Evolutionary conservation across 495 filamentous ascomycete genomes (phyloP), one percentile per base, ranked within the genome.

Genomic region (Penicillium chermesinum): DNA sequence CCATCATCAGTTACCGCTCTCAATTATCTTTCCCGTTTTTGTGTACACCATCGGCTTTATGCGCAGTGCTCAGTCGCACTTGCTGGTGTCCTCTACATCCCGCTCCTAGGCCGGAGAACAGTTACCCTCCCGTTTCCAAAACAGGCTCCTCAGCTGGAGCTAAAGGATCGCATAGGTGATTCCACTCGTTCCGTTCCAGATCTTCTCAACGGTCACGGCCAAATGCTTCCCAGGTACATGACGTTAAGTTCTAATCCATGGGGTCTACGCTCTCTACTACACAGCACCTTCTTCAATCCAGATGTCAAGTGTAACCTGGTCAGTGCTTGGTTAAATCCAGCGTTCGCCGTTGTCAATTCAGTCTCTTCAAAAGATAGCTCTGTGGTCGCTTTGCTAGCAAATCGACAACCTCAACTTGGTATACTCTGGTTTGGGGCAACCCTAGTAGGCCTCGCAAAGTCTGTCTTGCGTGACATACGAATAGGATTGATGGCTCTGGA

Each of bases 301-400:
- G 51, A 58, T 16, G 53, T 64, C 36, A 53, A 57, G 17, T 67
- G 62, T 44, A 65, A 65, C 20, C 53, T 67, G 30, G 59, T 58
- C 50, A 63, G 57, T 51, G 52, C 62, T 13, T 67, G 62, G 64
- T 43, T 63, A 6, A 67, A 62, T 27, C 56, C 63, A 7, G 54
- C 54, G 17, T 62, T 66, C 53, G 56, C 61, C 8, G 19, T 61
- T 25, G 14, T 57, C 16, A 35, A 59, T 37, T 43, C 63, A 3
- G 41, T 58, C 7, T 44, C 37, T 2, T 27, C 41, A 40, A 52
- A 2, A 13, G 22, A 45, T 14, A 33, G 8, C n/a, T 38, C 27
- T 13, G 17, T 56, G 13, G 55, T 49, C 17, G 38, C 38, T 16
- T 22, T 63, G 1, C 21, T 63, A 2, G 44, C 44, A 44, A 51